These are phyloP conservation scores for Venustampulla echinocandica DNA, from an alignment of 495 filamentous ascomycete genomes.

Conservation along the genomic window DNA sequence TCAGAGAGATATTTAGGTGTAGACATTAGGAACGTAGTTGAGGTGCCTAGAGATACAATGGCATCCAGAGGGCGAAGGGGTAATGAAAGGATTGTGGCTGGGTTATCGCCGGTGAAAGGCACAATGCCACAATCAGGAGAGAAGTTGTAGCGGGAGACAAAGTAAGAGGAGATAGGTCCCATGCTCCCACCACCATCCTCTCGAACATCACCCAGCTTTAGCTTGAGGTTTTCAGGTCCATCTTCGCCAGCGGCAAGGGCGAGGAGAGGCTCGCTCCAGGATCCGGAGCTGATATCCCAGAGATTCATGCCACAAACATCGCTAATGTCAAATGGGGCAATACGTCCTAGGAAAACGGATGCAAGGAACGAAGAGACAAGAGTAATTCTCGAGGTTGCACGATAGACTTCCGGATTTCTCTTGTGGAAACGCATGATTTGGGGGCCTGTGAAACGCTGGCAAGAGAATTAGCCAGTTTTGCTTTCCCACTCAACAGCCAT, in stretches of 20 bases:
- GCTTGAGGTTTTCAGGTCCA: slow-evolving; percentile 56
- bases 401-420: slow-evolving; percentile 73
- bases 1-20: slow-evolving; percentile 85
- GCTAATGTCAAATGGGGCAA: slow-evolving; percentile 86
- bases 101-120: slow-evolving; percentile 93
- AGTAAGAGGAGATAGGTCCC: slow-evolving; percentile 67
- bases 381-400: slow-evolving; percentile 72
- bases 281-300: slow-evolving; percentile 72
- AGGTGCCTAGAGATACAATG: slow-evolving; percentile 89
- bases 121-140: slow-evolving; percentile 61
- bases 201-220: slow-evolving; percentile 72
- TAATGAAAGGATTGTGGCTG: slow-evolving; percentile 84
- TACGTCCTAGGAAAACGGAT: slow-evolving; percentile 75
- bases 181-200: slow-evolving; percentile 72
- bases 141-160: slow-evolving; percentile 70
- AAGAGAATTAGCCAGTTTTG: no score
- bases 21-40: slow-evolving; percentile 94
- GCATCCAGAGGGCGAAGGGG: slow-evolving; percentile 80
- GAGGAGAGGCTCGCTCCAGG: slow-evolving; percentile 67
- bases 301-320: slow-evolving; percentile 97
- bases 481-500: no score
- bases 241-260: slow-evolving; percentile 65
- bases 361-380: slow-evolving; percentile 93
- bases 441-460: slow-evolving; percentile 93
- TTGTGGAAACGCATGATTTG: slow-evolving; percentile 84